Evolutionary conservation across 1,139 yeast genomes (phyloP).

Genomic region (Zygoascus hellenicus): DNA sequence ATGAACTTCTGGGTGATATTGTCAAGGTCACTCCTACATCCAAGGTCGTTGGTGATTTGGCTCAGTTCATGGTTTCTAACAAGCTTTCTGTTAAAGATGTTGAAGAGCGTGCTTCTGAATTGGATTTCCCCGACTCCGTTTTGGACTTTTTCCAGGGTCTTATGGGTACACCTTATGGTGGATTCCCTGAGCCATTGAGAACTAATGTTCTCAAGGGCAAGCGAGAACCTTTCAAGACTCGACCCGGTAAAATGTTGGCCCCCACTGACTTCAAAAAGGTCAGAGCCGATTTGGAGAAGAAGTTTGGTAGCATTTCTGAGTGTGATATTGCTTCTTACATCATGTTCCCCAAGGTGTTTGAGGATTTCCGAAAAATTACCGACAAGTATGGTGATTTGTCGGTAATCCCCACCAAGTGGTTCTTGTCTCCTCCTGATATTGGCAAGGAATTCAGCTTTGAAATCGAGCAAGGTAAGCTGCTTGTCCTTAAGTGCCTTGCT

Average conservation of each 20-base stretch:
- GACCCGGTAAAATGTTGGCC: conserved; percentile 86
- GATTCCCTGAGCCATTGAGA: conserved; percentile 98
- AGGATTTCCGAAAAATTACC: conserved; percentile 66
- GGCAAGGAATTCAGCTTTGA: conserved; percentile 87
- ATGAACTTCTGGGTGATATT: conserved; percentile 84
- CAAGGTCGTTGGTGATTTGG: conserved; percentile 97
- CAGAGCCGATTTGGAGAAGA: conserved; percentile 59
- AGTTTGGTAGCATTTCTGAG: conserved; percentile 55
- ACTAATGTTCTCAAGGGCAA: conserved; percentile 80
- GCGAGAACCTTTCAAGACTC: conserved; percentile 78
- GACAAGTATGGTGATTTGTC: conserved; percentile 89
- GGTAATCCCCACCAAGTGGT: conserved; percentile 85
- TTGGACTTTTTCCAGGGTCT: conserved; percentile 97
- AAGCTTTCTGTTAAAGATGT: conserved; percentile 83
- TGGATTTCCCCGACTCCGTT: conserved; percentile 98
- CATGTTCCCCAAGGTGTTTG: conserved; percentile 97
- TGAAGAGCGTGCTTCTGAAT: conserved; percentile 72
- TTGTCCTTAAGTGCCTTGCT: conserved; percentile 87
- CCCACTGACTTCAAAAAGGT: conserved; percentile 75
- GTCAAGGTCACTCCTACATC: conserved; percentile 99
- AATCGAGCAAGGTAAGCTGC: conserved; percentile 90
- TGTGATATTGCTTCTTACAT: conserved; percentile 89
- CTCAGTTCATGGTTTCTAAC: conserved; percentile 97
- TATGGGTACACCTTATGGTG: conserved; percentile 99
- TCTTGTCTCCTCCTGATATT: conserved; percentile 78